Evolutionary conservation across 805 yeast species (phyloP).

Genomic region (Yueomyces sp.): DNA sequence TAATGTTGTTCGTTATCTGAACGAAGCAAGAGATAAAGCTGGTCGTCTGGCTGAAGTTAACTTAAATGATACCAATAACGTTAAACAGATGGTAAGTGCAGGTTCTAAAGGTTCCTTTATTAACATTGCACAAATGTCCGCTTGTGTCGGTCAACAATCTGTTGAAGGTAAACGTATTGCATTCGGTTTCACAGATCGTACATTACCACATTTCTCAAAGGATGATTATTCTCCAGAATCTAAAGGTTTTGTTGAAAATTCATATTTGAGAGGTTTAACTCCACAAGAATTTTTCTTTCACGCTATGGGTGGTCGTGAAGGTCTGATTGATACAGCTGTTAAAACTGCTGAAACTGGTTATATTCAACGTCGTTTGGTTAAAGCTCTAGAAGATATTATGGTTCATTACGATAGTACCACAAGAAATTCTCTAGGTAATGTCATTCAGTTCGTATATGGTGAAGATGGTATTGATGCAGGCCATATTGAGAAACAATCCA

Average conservation of each 20-base stretch:
- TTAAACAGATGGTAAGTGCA: conserved; percentile 97
- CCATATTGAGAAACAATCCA: conserved; percentile 90
- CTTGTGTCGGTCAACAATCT: conserved; percentile 99
- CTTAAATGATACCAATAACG: conserved; percentile 86
- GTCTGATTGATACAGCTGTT: conserved; percentile 98
- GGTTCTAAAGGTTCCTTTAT: conserved; percentile 99
- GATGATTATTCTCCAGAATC: conserved; percentile 99
- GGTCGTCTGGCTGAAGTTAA: conserved; percentile 98
- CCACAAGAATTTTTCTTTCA: conserved; percentile 99
- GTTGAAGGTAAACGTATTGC: conserved; percentile 99
- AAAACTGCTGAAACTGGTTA: conserved; percentile 99
- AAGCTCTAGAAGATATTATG: conserved; percentile 94
- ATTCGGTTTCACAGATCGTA: conserved; percentile 91
- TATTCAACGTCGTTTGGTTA: conserved; percentile 93
- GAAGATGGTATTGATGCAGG: conserved; percentile 99
- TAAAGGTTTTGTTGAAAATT: conserved; percentile 94
- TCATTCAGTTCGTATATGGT: conserved; percentile 93
- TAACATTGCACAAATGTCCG: conserved; percentile 98
- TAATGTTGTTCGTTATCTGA: conserved; percentile 85
- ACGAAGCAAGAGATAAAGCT: conserved; percentile 98
- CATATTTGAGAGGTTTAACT: conserved; percentile 91
- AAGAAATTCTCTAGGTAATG: conserved; percentile 92
- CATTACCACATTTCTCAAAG: conserved; percentile 94
- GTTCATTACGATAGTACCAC: conserved; percentile 98
- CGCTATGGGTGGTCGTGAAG: conserved; percentile 99